A percentile compares a stretch with the other conserved stretches of the same genome.
Conservation (phyloP, 2,329 filamentous ascomycete genomes). For the Fusarium duplospermum region DNA sequence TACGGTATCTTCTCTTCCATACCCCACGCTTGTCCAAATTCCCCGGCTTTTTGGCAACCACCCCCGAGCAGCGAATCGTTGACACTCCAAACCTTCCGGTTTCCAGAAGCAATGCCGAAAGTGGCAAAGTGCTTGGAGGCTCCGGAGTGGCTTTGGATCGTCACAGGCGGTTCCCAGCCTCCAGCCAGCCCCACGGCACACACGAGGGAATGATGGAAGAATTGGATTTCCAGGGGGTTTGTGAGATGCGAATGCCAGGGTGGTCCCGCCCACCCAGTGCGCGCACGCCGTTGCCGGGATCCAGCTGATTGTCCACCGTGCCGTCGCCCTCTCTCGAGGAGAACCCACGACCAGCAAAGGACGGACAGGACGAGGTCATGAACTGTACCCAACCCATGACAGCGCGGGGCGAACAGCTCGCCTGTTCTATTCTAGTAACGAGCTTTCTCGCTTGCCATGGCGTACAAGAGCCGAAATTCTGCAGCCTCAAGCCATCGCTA, state of each 20-base stretch:
- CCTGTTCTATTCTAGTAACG: background rate
- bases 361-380: background rate
- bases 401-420: background rate
- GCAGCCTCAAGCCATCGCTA: constrained; percentile 1
- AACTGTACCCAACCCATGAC: background rate
- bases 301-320: background rate
- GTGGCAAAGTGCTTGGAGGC: constrained; percentile 21
- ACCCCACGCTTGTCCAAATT: constrained; percentile 6
- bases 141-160: constrained; percentile 8
- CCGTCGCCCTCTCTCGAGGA: background rate
- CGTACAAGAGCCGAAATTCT: constrained; percentile 13
- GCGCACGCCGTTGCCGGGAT: constrained; percentile 1
- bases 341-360: background rate
- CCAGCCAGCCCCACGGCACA: constrained; percentile 6
- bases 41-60: constrained; percentile 7
- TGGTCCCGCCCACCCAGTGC: constrained; percentile 3
- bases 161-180: constrained; percentile 6
- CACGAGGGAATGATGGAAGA: constrained; percentile 28
- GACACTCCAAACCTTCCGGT: constrained; percentile 26
- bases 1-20: background rate
- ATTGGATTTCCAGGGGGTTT: constrained; percentile 19
- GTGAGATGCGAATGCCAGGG: constrained; percentile 19
- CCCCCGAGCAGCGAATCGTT: constrained; percentile 8
- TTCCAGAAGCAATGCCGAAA: constrained; percentile 33
- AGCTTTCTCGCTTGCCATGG: constrained; percentile 18